Conservation (phyloP, 2,329 filamentous ascomycete genomes). For the Ciborinia camelliae region DNA sequence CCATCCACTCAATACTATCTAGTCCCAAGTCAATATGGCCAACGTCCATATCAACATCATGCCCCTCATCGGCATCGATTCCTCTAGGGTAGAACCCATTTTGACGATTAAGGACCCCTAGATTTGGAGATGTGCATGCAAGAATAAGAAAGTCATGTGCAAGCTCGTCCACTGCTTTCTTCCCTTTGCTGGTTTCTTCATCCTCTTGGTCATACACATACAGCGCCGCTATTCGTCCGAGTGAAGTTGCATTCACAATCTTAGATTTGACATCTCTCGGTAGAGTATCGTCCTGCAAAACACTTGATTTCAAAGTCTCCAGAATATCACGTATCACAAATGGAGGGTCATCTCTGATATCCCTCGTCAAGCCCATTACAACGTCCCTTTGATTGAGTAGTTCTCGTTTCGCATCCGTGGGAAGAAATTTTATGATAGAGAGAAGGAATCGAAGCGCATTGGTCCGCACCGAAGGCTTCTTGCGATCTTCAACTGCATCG, state of each 20-base stretch:
- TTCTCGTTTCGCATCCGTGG: conserved; percentile 73
- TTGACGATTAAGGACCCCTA: conserved; percentile 72
- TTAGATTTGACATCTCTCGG: conserved; percentile 70
- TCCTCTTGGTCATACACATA: conserved; percentile 58
- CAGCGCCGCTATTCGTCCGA: conserved; percentile 68
- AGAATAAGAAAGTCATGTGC: conserved; percentile 73
- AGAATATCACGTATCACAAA: conserved; percentile 74
- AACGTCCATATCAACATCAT: conserved; percentile 45
- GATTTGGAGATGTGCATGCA: conserved; percentile 68
- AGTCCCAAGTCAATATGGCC: conserved; percentile 59
- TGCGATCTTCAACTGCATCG: conserved; percentile 58
- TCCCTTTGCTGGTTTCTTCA: conserved; percentile 43
- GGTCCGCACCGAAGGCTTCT: conserved; percentile 75
- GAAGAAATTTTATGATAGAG: conserved; percentile 73
- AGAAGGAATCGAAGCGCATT: conserved; percentile 80
- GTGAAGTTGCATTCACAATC: conserved; percentile 69
- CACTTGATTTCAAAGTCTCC: conserved; percentile 62
- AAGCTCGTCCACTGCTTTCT: conserved; percentile 59
- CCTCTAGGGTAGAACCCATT: conserved; percentile 81
- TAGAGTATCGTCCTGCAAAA: conserved; percentile 73
- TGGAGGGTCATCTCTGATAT: conserved; percentile 73
- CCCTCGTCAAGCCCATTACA: conserved; percentile 67
- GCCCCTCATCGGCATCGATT: conserved; percentile 55
- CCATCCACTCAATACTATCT: conserved; percentile 67
- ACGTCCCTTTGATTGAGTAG: conserved; percentile 73